Evolutionary conservation across 129 eudicot genomes (phyloP).

Genomic region (sunflower (Helianthus annuus)): HanXRQr2.0-SUNRISE NC_035434.2:139589853-139590352

Average conservation of each 20-base stretch:
- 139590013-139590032: conserved; percentile 59
- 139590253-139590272: background rate
- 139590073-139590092: background rate
- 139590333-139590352: conserved; percentile 74
- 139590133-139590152: background rate
- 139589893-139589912: conserved; percentile 70
- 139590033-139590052: conserved; percentile 75
- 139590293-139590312: conserved; percentile 73
- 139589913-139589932: conserved; percentile 69
- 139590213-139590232: background rate
- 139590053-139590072: conserved; percentile 43
- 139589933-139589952: conserved; percentile 81
- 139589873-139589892: conserved; percentile 80
- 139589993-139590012: conserved; percentile 78
- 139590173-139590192: conserved; percentile 25
- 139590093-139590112: conserved; percentile 32
- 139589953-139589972: conserved; percentile 87
- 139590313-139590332: conserved; percentile 44
- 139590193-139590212: conserved; percentile 13
- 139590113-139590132: conserved; percentile 32
- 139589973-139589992: conserved; percentile 77
- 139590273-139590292: conserved; percentile 34
- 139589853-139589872: conserved; percentile 88
- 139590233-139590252: background rate
- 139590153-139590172: conserved; percentile 14